A percentile compares a stretch with the other conserved stretches of the same genome.
Conservation (phyloP, 2,329 filamentous ascomycete genomes). For the Colletotrichum viniferum region DNA sequence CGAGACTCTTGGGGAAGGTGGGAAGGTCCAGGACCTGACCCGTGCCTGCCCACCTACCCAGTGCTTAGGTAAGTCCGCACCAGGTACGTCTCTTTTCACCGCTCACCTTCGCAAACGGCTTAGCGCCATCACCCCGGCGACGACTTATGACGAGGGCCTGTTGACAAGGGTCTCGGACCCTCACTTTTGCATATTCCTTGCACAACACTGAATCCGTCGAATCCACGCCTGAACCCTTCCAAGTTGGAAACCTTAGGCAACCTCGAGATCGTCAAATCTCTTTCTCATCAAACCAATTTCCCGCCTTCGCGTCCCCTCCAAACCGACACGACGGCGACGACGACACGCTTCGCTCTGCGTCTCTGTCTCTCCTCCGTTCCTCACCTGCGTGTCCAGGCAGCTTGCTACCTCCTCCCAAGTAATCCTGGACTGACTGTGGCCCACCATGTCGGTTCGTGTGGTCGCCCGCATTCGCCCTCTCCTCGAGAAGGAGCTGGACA, state of each 20-base stretch:
- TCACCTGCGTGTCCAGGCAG: neutral
- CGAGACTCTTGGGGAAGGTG: neutral
- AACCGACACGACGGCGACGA: neutral
- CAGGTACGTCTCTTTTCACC: neutral
- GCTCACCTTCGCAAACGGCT: neutral
- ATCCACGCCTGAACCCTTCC: neutral
- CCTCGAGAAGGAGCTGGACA: conserved; percentile 82
- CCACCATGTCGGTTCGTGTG: conserved; percentile 74
- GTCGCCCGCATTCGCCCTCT: conserved; percentile 90
- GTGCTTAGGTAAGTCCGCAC: neutral
- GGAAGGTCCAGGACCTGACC: neutral
- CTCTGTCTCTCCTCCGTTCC: neutral
- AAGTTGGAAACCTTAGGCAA: conserved; percentile 8
- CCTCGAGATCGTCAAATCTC: neutral
- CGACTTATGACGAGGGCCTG: neutral
- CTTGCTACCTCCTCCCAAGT: neutral
- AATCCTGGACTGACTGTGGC: neutral
- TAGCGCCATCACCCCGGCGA: conserved; percentile 6
- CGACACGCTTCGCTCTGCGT: neutral
- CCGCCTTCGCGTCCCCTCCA: neutral
- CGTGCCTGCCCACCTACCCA: neutral
- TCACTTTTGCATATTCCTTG: neutral
- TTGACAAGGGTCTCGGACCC: conserved; percentile 1
- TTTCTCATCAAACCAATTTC: neutral
- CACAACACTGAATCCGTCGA: conserved; percentile 1